Evolutionary conservation across 2,329 filamentous ascomycete genomes (phyloP), one percentile per base, ranked within the genome.

Genomic region (Mollisiaceae sp.): DNA sequence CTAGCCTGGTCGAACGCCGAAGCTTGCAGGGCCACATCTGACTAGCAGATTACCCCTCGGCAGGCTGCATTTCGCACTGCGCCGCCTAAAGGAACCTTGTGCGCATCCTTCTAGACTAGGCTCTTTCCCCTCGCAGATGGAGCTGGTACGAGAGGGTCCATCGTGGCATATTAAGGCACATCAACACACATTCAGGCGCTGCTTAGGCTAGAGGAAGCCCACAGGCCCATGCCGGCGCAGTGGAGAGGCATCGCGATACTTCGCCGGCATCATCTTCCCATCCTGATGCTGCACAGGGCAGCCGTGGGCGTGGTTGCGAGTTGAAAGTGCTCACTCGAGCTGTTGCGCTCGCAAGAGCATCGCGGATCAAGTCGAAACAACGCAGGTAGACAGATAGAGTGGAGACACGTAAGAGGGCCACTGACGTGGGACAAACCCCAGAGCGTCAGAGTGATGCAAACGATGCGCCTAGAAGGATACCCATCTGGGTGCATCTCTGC

Each of bases 341-440:
- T 32, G 11, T 35, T 54, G 50, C 22, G 20, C 45, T 24, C 45
- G 45, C 45, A 50, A 24, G 24, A 27, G 22, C 45, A 22, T 50
- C 45, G 22, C 45, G 20, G 50, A 27, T 54, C 24, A 35, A 27
- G 9, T 54, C 20, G 22, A 54, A 35, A 32, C 27, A 54, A 5
- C 18, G 27, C 27, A 32, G 27, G 6, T 32, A 32, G 27, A 32
- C 27, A 32, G 27, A 32, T 32, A 32, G 27, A 32, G 3, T 32
- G 12, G 24, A 14, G 15, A 27, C 50, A 54, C 27, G 50, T 54
- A 22, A 11, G 24, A 54, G 50, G 32, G 50, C 50, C 50, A 54
- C 50, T 54, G 50, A 54, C 50, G 50, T 54, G 27, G 22, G 50
- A 54, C 50, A 8, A 32, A 54, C 50, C 50, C 50, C 24, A 54